A percentile compares a stretch with the other conserved stretches of the same genome.
phyloP scores from a whole-genome alignment of 2,329 filamentous ascomycete species.

The Apiospora sp. region DNA sequence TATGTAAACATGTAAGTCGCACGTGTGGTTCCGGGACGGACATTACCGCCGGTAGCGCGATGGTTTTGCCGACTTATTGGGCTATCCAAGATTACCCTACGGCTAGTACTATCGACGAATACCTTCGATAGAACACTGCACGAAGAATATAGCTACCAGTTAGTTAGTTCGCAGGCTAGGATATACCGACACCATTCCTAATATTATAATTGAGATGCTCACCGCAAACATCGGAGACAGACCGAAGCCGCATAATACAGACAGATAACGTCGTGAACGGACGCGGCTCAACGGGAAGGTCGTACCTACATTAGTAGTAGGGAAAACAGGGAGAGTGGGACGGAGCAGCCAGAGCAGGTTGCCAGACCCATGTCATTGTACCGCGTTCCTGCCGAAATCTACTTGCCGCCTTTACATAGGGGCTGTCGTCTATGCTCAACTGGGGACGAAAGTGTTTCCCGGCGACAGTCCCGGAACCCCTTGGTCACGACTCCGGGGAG shows the following conservation, averaged over 20 bases:
- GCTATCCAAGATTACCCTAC: background rate
- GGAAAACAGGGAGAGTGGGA: slow-evolving; percentile 7
- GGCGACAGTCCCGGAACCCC: slow-evolving; percentile 21
- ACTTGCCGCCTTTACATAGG: slow-evolving; percentile 19
- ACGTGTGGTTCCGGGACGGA: slow-evolving; percentile 14
- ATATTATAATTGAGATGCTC: background rate
- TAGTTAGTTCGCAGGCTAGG: slow-evolving; percentile 3
- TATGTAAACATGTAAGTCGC: slow-evolving; percentile 13
- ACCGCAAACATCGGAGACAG: slow-evolving; percentile 11
- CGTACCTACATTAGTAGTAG: slow-evolving; percentile 9
- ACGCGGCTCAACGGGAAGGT: slow-evolving; percentile 18
- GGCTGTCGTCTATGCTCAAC: slow-evolving; percentile 15
- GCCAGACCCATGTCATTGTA: slow-evolving; percentile 15
- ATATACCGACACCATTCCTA: slow-evolving; percentile 2
- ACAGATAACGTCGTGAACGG: slow-evolving; percentile 12
- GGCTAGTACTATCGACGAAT: slow-evolving; percentile 9
- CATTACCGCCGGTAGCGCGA: slow-evolving; percentile 17
- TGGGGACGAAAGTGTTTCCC: slow-evolving; percentile 14
- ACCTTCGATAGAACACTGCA: slow-evolving; percentile 6
- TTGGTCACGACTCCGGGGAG: slow-evolving; percentile 11
- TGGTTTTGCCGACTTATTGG: slow-evolving; percentile 18
- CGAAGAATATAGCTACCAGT: background rate
- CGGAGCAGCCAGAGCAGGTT: background rate
- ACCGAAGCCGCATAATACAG: background rate
- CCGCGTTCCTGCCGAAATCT: slow-evolving; percentile 19